Evolutionary conservation across 2,329 filamentous ascomycete genomes (phyloP), one percentile per base, ranked within the genome.

Genomic region (Pleomassaria siparia): DNA sequence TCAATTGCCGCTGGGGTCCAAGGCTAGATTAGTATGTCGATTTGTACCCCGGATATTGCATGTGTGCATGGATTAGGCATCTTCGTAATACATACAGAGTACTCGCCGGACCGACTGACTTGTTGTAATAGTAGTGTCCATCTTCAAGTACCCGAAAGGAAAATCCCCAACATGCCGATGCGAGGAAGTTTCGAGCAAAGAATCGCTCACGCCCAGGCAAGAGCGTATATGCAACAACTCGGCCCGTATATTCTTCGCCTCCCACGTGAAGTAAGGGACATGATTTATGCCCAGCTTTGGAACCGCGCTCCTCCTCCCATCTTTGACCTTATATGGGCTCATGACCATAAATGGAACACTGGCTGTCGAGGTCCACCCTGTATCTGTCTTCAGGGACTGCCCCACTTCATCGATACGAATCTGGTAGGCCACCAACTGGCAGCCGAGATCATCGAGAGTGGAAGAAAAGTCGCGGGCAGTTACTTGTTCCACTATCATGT

Each of bases 241-340:
- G 5, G 15, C 9, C 18, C 32, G 12, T 7, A 35, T 6, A 35
- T 44, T 7, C 32, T 36, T 2, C n/a, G 13, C 21, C 43, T 44
- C n/a, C 43, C 43, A 7, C 43, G 43, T 3, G 43, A 44, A 22
- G 8, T 44, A 3, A 30, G 43, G 4, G 43, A 44, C 33, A 9
- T 44, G 20, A 44, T 44, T 26, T 44, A 44, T 16, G 3, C 5
- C 4, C 22, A 44, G 12, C 21, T 44, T n/a, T 44, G 11, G 18
- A 37, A 42, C 26, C 6, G 25, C 4, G 24, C 15, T 10, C 40
- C 40, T 2, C 40, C 40, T 4, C 40, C 40, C 16, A 10, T 42
- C n/a, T 15, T 7, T n/a, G 12, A 42, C 21, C 16, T 42, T 12
- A 9, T 42, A 13, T 42, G 26, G 11, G 7, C 40, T 16, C 10